Conservation (phyloP, 2,329 filamentous ascomycete genomes). For the Colletotrichum kahawae region DNA sequence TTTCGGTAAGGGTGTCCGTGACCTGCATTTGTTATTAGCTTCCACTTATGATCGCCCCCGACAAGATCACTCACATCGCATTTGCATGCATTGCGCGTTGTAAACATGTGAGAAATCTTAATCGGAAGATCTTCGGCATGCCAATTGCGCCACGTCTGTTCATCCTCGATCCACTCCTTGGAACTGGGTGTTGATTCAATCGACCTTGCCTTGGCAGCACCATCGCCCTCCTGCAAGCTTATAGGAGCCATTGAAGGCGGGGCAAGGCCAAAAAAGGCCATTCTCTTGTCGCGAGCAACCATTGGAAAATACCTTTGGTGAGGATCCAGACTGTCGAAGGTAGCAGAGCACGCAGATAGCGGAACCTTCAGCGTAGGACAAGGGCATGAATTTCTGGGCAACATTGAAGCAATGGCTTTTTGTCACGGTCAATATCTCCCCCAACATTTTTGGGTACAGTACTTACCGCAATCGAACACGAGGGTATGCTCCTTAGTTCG, state of each 20-base stretch:
- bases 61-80: background rate
- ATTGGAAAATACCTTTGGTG: background rate
- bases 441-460: background rate
- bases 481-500: background rate
- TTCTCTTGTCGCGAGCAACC: background rate
- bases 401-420: background rate
- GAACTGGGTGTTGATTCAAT: rapidly evolving
- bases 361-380: background rate
- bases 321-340: background rate
- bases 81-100: background rate
- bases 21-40: background rate
- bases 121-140: background rate
- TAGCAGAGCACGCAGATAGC: background rate
- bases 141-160: background rate
- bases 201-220: no score
- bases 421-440: background rate
- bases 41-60: rapidly evolving
- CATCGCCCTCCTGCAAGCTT: background rate
- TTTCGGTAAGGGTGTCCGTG: background rate
- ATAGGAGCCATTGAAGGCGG: no score
- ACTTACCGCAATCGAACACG: background rate
- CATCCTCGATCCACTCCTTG: background rate
- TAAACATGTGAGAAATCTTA: background rate
- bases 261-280: background rate
- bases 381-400: background rate